Percentiles rank a stretch among this genome's conserved stretches.
phyloP scores from a whole-genome alignment of 768 basidiomycete genomes.

The Termitomyces sp. region DNA sequence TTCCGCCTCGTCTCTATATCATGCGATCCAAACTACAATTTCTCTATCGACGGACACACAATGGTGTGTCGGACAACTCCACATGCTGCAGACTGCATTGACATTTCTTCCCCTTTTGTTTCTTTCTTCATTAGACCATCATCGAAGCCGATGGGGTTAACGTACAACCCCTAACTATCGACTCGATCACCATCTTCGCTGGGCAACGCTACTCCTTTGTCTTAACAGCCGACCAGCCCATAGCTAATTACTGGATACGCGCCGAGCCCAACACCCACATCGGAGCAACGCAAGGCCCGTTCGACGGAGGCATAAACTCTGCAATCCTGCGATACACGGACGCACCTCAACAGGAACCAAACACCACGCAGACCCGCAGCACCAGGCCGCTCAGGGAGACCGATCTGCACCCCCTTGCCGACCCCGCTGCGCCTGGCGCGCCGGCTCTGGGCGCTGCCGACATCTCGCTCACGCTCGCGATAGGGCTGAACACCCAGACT shows the following conservation, averaged over 20 bases:
- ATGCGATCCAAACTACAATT: slow-evolving; percentile 38
- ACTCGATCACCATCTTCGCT: slow-evolving; percentile 34
- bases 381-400: slow-evolving; percentile 23
- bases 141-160: slow-evolving; percentile 36
- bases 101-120: neutral
- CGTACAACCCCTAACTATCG: slow-evolving; percentile 25
- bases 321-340: slow-evolving; percentile 43
- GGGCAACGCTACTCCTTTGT: slow-evolving; percentile 32
- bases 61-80: neutral
- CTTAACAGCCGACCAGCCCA: slow-evolving; percentile 30
- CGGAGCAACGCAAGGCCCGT: slow-evolving; percentile 1
- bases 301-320: slow-evolving; percentile 41
- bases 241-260: slow-evolving; percentile 37
- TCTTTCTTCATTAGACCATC: slow-evolving; percentile 17
- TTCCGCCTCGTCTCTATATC: slow-evolving; percentile 48
- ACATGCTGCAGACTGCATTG: neutral
- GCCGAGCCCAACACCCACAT: slow-evolving; percentile 17
- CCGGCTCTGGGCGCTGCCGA: slow-evolving; percentile 17
- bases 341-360: slow-evolving; percentile 21
- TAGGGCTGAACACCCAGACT: slow-evolving; percentile 11
- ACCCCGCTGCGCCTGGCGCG: slow-evolving; percentile 9
- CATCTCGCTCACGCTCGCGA: slow-evolving; percentile 14
- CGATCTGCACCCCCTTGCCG: slow-evolving; percentile 7
- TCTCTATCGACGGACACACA: slow-evolving; percentile 39
- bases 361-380: slow-evolving; percentile 11